Conservation (phyloP, 768 basidiomycete species). For the Podaxis sp. region DNA sequence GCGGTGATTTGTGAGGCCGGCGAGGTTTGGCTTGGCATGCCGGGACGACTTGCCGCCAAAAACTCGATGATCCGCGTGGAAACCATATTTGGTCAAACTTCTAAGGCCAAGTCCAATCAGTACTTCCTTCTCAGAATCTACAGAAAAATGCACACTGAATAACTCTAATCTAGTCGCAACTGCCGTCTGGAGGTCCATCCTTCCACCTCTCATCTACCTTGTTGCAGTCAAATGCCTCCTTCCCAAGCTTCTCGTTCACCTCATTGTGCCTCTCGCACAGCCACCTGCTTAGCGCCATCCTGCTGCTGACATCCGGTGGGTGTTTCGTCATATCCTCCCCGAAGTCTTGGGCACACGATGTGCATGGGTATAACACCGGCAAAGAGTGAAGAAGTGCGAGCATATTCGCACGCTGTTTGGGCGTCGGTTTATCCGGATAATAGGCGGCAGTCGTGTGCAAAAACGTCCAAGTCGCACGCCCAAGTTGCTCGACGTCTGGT, state of each 20-base stretch:
- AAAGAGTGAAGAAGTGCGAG: constrained; percentile 72
- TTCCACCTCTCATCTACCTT: constrained; percentile 89
- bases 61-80: background rate
- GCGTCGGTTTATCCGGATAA: constrained; percentile 81
- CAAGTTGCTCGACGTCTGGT: constrained; percentile 86
- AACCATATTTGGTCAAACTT: background rate
- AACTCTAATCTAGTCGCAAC: constrained; percentile 63
- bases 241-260: constrained; percentile 86
- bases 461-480: constrained; percentile 95
- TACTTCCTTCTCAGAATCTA: background rate
- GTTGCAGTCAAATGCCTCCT: constrained; percentile 76
- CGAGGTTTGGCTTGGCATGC: background rate
- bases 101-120: background rate
- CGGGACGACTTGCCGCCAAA: background rate
- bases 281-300: constrained; percentile 74
- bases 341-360: constrained; percentile 81
- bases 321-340: constrained; percentile 60
- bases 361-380: constrained; percentile 86
- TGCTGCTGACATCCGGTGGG: constrained; percentile 78
- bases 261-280: constrained; percentile 92
- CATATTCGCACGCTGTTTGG: constrained; percentile 81
- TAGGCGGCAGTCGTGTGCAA: constrained; percentile 94
- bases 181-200: constrained; percentile 85
- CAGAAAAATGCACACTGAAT: background rate
- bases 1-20: background rate